phyloP scores from a whole-genome alignment of 768 basidiomycete genomes.

The Rhodotorula paludigena region DNA sequence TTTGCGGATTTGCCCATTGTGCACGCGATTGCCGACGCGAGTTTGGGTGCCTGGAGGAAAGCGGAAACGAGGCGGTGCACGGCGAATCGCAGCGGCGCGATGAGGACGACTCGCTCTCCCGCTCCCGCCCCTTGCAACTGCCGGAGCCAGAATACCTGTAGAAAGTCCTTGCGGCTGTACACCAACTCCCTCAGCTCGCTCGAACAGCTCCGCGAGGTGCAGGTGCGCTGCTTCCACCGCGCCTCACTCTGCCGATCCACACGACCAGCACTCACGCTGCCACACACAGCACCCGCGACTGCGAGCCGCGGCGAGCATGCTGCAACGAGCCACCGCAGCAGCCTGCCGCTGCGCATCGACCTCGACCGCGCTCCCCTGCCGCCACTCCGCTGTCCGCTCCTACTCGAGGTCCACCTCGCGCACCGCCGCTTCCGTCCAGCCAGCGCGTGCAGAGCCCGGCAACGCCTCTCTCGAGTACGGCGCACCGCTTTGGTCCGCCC shows the following conservation, averaged over 20 bases:
- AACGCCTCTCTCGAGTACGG: conserved; percentile 1
- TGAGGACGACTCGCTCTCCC: not conserved
- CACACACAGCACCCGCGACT: too few relatives aligned
- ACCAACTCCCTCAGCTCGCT: not conserved
- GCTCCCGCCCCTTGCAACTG: not conserved
- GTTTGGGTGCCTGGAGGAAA: not conserved
- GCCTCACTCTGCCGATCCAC: not conserved
- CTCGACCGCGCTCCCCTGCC: conserved; percentile 18
- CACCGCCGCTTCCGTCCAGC: not conserved
- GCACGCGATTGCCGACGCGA: accelerated
- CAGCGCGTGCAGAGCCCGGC: not conserved
- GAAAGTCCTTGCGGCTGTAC: not conserved
- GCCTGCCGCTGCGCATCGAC: conserved; percentile 32
- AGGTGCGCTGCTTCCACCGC: not conserved
- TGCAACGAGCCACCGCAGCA: not conserved
- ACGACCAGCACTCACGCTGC: not conserved
- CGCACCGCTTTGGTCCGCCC: not conserved
- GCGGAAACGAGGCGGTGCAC: not conserved
- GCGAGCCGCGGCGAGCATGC: too few relatives aligned
- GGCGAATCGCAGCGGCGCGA: not conserved
- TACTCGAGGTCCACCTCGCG: not conserved
- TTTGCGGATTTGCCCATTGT: conserved; percentile 32
- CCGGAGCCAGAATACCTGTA: too few relatives aligned
- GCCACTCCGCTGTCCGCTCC: not conserved
- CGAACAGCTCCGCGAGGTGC: not conserved